These are phyloP conservation scores for Chaetomium olivaceum DNA, from an alignment of 2,329 filamentous ascomycete genomes.

Conservation along the genomic window DNA sequence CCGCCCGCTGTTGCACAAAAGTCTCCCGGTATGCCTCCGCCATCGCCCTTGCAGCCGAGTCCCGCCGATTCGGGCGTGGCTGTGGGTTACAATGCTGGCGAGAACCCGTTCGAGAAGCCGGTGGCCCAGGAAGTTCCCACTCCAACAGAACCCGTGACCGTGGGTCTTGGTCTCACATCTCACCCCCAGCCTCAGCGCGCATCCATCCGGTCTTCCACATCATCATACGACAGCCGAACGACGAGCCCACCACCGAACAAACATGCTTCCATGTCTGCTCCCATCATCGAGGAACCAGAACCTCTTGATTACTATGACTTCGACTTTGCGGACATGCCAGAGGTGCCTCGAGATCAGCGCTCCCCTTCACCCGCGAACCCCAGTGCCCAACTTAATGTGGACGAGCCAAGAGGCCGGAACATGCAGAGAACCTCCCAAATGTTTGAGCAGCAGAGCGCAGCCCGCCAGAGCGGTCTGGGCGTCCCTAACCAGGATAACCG, in stretches of 20 bases:
- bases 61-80: conserved; percentile 29
- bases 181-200: conserved; percentile 24
- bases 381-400: conserved; percentile 30
- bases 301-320: conserved; percentile 38
- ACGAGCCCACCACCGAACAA: conserved; percentile 21
- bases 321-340: conserved; percentile 32
- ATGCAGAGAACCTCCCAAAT: conserved; percentile 37
- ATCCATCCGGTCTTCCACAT: conserved; percentile 26
- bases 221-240: conserved; percentile 23
- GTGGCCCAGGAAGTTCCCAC: conserved; percentile 25
- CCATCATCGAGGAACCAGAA: conserved; percentile 37
- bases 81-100: conserved; percentile 23
- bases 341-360: conserved; percentile 21
- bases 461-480: conserved; percentile 44
- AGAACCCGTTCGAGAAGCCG: conserved; percentile 28
- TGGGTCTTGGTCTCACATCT: conserved; percentile 29
- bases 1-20: conserved; percentile 30
- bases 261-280: conserved; percentile 28
- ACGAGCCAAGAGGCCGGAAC: conserved; percentile 42
- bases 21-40: conserved; percentile 18
- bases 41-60: conserved; percentile 28
- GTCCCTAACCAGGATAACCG: conserved; percentile 58
- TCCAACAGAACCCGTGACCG: conserved; percentile 18
- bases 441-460: conserved; percentile 36
- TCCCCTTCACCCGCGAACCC: conserved; percentile 25